Evolutionary conservation across 495 filamentous ascomycete species (phyloP), one percentile per base, ranked within the genome.

Genomic region (Penicillium roqueforti): DNA sequence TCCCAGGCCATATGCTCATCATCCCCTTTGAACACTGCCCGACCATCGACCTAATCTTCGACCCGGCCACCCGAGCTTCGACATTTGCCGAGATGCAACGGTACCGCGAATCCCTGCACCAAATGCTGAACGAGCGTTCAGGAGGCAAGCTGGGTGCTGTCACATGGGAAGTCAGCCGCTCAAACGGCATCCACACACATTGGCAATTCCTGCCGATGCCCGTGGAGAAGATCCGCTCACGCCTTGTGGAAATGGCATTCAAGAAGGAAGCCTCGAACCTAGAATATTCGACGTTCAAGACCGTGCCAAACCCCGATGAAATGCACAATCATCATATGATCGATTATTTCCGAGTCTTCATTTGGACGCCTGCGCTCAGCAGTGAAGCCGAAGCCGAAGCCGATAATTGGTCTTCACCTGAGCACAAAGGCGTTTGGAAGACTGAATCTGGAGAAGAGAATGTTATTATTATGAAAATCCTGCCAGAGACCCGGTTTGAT

Each of bases 181-280:
- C 72, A 3, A 76, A 77, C 10, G 89, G 90, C 20, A 85, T 97
- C 47, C 93, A 98, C 65, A 77, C 81, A 0, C 93, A 96, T 63
- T 97, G 92, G 93, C 93, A 98, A 74, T 92, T 95, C 61, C 76
- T 97, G 28, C 92, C 93, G 2, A 78, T 95, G 1, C 79, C 87
- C 0, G 64, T 76, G 0, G 77, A 84, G 10, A 68, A 88, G 20
- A 76, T 95, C 37, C 66, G 63, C 9, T 80, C 82, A 38, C 85
- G 86, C 0, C 75, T 92, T 1, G 87, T 95, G 7, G 87, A 91
- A 61, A 88, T 87, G 0, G 91, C 83, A 0, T 96, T 96, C 76
- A 82, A 84, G 53, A 87, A 91, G 14, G 82, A 92, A 62, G 91
- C 89, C 0, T 86, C 91, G 63, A 92, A 93, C 57, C 64, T 83